Evolutionary conservation across 495 filamentous ascomycete genomes (phyloP).

Genomic region (Aspergillus mulundensis): DNA sequence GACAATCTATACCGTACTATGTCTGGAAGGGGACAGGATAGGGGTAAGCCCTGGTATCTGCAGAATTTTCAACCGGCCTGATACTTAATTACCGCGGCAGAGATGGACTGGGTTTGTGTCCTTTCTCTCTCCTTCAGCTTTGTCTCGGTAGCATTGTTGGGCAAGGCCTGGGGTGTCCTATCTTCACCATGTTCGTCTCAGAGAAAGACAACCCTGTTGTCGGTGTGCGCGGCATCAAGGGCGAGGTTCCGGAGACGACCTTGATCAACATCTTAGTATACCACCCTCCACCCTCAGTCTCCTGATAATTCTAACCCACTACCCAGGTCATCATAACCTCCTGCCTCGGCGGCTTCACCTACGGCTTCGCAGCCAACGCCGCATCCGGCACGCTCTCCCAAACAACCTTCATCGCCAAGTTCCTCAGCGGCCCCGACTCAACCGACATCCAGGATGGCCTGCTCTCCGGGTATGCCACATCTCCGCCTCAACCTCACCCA

Average conservation of each 20-base stretch:
- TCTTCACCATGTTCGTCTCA: neutral
- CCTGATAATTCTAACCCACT: no score
- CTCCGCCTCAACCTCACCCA: neutral
- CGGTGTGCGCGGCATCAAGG: neutral
- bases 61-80: no score
- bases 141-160: no score
- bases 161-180: no score
- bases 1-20: no score
- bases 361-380: neutral
- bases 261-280: neutral
- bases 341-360: neutral
- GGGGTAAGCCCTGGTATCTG: no score
- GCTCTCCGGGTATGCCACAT: neutral
- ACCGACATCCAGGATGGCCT: neutral
- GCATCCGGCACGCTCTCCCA: neutral
- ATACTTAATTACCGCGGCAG: no score
- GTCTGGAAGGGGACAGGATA: no score
- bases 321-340: neutral
- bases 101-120: no score
- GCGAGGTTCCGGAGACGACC: neutral
- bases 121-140: no score
- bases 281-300: no score
- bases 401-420: neutral
- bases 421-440: neutral
- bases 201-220: neutral